These are phyloP conservation scores for Choiromyces venosus DNA, from an alignment of 495 filamentous ascomycete species.

Conservation along the genomic window DNA sequence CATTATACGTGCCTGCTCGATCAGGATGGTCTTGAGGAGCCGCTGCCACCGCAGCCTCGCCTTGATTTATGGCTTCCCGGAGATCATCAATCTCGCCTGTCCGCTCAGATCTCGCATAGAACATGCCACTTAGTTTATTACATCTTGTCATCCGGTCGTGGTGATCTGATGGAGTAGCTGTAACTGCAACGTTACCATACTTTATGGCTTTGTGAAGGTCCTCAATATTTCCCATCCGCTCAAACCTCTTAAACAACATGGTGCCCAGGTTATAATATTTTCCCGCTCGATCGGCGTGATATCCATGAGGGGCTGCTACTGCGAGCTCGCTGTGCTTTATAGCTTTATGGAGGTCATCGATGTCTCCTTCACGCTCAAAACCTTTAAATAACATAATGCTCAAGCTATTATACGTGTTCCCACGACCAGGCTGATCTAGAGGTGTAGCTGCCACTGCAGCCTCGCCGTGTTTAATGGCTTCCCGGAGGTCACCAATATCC, in stretches of 20 bases:
- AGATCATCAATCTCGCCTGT: no score
- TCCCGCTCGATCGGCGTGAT: neutral
- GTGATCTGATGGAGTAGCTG: neutral
- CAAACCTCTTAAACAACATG: neutral
- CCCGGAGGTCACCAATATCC: neutral
- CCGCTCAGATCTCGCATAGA: no score
- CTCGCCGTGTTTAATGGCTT: neutral
- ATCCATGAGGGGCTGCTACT: neutral
- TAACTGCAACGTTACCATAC: conserved; percentile 1
- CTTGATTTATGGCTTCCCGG: no score
- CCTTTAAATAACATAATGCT: neutral
- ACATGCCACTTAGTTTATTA: no score
- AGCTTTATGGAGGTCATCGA: neutral
- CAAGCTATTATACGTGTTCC: neutral
- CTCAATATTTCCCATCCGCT: conserved; percentile 4
- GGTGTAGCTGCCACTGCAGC: conserved; percentile 4
- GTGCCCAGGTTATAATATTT: no score
- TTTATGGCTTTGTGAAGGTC: neutral
- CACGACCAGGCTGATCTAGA: neutral
- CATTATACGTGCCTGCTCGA: neutral
- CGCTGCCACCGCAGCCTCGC: neutral
- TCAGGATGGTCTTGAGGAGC: conserved; percentile 2
- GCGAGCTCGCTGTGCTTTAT: neutral
- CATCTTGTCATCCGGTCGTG: no score
- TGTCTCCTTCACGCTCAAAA: neutral